Conservation (phyloP, 495 filamentous ascomycete species). For the Diplogelasinospora grovesii region DNA sequence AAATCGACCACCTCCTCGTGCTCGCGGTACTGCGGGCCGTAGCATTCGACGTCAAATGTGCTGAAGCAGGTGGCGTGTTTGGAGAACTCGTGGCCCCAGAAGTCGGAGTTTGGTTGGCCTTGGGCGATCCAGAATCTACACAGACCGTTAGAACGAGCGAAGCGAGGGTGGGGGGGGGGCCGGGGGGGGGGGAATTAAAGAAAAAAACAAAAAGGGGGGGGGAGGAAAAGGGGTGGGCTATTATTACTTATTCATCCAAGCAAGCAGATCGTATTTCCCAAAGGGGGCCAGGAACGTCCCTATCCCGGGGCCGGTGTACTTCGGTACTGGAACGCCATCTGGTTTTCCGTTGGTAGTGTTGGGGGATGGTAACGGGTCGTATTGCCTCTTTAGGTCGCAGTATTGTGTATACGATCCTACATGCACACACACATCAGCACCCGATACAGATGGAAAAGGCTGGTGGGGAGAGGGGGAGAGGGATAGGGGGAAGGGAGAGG, state of each 20-base stretch:
- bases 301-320: constrained; percentile 39
- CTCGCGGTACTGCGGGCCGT: constrained; percentile 33
- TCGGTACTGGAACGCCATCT: constrained; percentile 35
- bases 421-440: too few species aligned
- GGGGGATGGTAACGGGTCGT: constrained; percentile 44
- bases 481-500: too few species aligned
- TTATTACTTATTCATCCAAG: constrained; percentile 39
- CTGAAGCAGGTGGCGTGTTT: constrained; percentile 52
- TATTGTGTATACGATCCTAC: constrained; percentile 46
- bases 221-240: not conserved
- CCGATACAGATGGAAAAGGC: too few species aligned
- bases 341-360: constrained; percentile 42
- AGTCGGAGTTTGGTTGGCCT: constrained; percentile 33
- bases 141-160: constrained; percentile 1
- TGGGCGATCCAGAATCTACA: constrained; percentile 37
- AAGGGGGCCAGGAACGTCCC: constrained; percentile 39
- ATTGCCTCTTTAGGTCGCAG: constrained; percentile 48
- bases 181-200: constrained; percentile 5
- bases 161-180: not conserved
- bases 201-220: not conserved
- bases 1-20: constrained; percentile 44
- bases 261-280: constrained; percentile 39
- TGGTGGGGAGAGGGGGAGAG: too few species aligned
- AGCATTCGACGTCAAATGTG: constrained; percentile 45
- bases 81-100: constrained; percentile 52